phyloP scores from a whole-genome alignment of 805 yeast genomes.

The Candida ascalaphidarum region DNA sequence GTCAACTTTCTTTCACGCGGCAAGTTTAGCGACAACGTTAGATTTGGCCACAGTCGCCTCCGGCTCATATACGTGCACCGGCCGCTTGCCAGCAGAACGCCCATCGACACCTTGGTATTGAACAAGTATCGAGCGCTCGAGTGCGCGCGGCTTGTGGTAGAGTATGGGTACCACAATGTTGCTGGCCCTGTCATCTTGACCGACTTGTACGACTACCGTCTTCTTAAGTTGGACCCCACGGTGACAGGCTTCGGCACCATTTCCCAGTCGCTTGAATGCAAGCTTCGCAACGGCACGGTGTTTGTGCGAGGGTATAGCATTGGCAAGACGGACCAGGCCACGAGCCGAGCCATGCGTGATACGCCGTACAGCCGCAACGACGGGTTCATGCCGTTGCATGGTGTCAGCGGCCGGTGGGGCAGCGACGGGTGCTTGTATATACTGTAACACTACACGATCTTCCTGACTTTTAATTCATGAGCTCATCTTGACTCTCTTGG shows the following conservation, averaged over 20 bases:
- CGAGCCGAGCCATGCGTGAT: constrained; percentile 3
- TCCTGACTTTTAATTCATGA: too few relatives aligned
- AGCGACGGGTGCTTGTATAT: constrained; percentile 65
- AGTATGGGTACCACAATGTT: constrained; percentile 34
- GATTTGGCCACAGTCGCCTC: constrained; percentile 11
- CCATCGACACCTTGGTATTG: constrained; percentile 14
- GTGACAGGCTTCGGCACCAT: constrained; percentile 47
- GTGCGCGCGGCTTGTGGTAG: constrained; percentile 45
- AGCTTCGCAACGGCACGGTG: constrained; percentile 42
- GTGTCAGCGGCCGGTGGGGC: constrained; percentile 54
- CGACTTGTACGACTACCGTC: constrained; percentile 56
- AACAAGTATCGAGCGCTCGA: constrained; percentile 37
- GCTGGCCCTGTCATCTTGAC: constrained; percentile 54
- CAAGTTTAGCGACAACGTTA: constrained; percentile 25
- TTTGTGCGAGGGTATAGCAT: constrained; percentile 58
- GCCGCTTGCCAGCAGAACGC: constrained; percentile 9
- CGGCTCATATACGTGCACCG: constrained; percentile 36
- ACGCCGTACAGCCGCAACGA: constrained; percentile 8
- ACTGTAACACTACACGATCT: too few relatives aligned
- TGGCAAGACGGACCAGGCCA: constrained; percentile 44
- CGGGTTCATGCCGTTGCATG: constrained; percentile 37
- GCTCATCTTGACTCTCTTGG: too few relatives aligned
- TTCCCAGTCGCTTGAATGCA: constrained; percentile 52
- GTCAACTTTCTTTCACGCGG: constrained; percentile 41
- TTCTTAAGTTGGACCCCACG: constrained; percentile 19